Conservation (phyloP, 768 basidiomycete genomes). For the Trametes punicea region DNA sequence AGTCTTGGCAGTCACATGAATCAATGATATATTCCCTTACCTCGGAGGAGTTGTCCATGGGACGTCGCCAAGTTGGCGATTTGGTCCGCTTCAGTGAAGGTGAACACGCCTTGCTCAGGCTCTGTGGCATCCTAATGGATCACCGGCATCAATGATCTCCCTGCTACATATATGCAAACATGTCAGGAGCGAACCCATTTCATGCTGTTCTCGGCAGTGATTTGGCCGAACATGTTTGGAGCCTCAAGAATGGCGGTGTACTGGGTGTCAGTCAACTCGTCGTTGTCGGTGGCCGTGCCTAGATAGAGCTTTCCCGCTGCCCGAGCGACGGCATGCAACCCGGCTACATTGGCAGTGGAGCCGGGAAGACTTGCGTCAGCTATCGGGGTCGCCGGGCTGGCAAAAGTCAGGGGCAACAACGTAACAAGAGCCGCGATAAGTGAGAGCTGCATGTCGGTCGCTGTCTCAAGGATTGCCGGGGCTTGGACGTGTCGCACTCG, state of each 20-base stretch:
- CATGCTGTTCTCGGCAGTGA: constrained; percentile 44
- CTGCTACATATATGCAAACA: not conserved
- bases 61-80: constrained; percentile 42
- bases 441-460: constrained; percentile 2
- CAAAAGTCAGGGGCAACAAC: not conserved
- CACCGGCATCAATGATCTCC: not conserved
- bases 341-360: constrained; percentile 13
- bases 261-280: constrained; percentile 37
- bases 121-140: constrained; percentile 47
- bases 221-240: constrained; percentile 39
- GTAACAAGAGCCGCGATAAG: constrained; percentile 2
- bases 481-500: not conserved
- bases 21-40: constrained; percentile 16
- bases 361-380: constrained; percentile 11
- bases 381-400: constrained; percentile 4
- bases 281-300: constrained; percentile 46
- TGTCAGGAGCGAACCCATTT: constrained; percentile 34
- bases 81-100: constrained; percentile 43
- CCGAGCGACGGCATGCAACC: constrained; percentile 36
- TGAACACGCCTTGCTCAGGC: constrained; percentile 44
- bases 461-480: not conserved
- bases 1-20: not conserved
- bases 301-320: constrained; percentile 44
- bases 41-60: constrained; percentile 47
- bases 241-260: constrained; percentile 38